phyloP scores from a whole-genome alignment of 1,139 yeast species.

The Pichia sp. region DNA sequence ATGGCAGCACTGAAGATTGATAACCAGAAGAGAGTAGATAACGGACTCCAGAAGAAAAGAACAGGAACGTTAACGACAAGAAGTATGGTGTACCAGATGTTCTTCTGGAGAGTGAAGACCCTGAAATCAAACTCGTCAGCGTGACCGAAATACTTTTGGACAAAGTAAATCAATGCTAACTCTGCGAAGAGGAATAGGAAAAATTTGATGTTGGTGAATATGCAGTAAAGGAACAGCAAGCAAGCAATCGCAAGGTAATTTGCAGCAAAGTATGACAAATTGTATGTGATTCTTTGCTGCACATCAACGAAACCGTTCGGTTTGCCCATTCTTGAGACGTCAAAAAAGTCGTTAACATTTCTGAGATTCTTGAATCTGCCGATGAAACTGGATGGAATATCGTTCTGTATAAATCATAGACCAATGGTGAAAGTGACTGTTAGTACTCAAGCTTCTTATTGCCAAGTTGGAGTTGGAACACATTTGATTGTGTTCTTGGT shows the following conservation, averaged over 20 bases:
- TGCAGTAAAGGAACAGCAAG: conserved; percentile 21
- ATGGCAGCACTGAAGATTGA: conserved; percentile 79
- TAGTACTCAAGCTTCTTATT: conserved; percentile 1
- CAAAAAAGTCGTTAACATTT: conserved; percentile 54
- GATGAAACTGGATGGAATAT: conserved; percentile 29
- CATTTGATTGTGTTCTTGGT: no score
- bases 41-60: conserved; percentile 79
- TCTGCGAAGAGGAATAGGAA: conserved; percentile 64
- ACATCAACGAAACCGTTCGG: conserved; percentile 46
- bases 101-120: conserved; percentile 54
- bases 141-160: conserved; percentile 48
- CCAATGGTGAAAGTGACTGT: not conserved
- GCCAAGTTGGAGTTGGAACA: no score
- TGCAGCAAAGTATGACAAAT: conserved; percentile 47
- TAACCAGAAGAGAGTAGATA: conserved; percentile 87
- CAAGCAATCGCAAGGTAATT: conserved; percentile 43
- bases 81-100: conserved; percentile 75
- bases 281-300: conserved; percentile 46
- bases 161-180: conserved; percentile 59
- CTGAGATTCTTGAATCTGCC: conserved; percentile 40
- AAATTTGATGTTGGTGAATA: conserved; percentile 39
- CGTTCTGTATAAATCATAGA: conserved; percentile 17
- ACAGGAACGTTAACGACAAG: conserved; percentile 58
- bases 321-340: conserved; percentile 43
- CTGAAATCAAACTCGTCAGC: conserved; percentile 70